Evolutionary conservation across 129 eudicot species (phyloP).

Genomic region (Chrysanthemum makinoi): DNA sequence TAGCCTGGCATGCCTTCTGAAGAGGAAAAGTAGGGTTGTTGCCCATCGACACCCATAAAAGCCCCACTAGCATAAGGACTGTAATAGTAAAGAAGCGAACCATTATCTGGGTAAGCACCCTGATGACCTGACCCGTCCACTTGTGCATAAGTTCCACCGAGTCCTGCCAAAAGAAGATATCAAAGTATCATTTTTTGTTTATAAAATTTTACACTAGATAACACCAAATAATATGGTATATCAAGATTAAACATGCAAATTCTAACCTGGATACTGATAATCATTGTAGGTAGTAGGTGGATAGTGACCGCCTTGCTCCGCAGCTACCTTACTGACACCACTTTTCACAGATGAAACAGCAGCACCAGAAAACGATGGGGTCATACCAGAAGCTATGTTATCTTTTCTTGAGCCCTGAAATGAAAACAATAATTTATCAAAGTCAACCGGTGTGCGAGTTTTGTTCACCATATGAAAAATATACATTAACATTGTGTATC

Average conservation of each 20-base stretch:
- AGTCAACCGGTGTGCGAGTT: neutral
- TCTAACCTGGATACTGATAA: constrained; percentile 75
- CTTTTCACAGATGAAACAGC: constrained; percentile 28
- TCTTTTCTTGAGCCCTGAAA: constrained; percentile 51
- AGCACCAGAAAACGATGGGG: constrained; percentile 24
- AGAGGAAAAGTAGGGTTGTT: constrained; percentile 47
- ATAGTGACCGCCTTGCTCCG: constrained; percentile 44
- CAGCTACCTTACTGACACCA: constrained; percentile 32
- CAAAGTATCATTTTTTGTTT: neutral
- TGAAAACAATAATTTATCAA: neutral
- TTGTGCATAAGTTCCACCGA: constrained; percentile 43
- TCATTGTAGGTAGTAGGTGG: constrained; percentile 54
- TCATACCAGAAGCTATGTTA: constrained; percentile 31
- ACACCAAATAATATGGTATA: neutral
- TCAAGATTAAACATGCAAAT: neutral
- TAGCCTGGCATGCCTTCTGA: constrained; percentile 55
- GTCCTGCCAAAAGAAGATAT: constrained; percentile 40
- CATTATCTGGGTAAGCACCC: constrained; percentile 47
- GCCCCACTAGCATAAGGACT: constrained; percentile 50
- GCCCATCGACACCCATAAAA: constrained; percentile 47
- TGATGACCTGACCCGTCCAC: constrained; percentile 42
- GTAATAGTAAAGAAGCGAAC: constrained; percentile 57
- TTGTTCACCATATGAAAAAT: neutral
- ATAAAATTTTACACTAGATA: neutral
- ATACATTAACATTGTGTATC: too few relatives aligned